Evolutionary conservation across 176 grass and related monocot genomes (phyloP).

Genomic region (Olyra latifolia): DNA sequence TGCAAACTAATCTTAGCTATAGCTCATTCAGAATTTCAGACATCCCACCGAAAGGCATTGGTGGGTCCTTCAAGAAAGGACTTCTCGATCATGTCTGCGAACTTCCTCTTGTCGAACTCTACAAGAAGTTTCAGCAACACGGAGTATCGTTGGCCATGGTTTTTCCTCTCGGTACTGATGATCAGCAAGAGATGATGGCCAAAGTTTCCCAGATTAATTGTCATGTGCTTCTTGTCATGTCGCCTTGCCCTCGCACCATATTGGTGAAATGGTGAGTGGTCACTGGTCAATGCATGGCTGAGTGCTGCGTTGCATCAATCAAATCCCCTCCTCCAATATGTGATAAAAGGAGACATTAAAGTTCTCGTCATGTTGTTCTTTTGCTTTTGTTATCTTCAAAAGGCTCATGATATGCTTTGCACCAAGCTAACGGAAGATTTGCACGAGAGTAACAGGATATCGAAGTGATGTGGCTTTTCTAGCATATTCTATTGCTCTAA

Average conservation of each 20-base stretch:
- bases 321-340: background rate
- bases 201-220: too few species aligned
- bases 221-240: background rate
- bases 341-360: background rate
- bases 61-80: too few species aligned
- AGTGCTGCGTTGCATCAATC: slow-evolving; percentile 18
- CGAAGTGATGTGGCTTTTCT: slow-evolving; percentile 3
- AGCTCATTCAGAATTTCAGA: background rate
- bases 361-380: background rate
- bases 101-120: slow-evolving; percentile 6
- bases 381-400: background rate
- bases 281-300: too few species aligned
- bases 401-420: background rate
- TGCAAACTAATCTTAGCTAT: background rate
- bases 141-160: background rate
- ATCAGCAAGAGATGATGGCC: background rate
- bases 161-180: too few species aligned
- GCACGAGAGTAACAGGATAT: background rate
- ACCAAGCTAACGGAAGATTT: background rate
- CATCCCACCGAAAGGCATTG: too few species aligned
- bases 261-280: background rate
- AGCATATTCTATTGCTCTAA: slow-evolving; percentile 12
- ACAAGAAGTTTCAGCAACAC: background rate
- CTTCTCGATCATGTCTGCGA: background rate
- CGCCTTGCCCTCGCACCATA: background rate